Conservation (phyloP, 2,329 filamentous ascomycete species). For the Exophiala calicioides region DNA sequence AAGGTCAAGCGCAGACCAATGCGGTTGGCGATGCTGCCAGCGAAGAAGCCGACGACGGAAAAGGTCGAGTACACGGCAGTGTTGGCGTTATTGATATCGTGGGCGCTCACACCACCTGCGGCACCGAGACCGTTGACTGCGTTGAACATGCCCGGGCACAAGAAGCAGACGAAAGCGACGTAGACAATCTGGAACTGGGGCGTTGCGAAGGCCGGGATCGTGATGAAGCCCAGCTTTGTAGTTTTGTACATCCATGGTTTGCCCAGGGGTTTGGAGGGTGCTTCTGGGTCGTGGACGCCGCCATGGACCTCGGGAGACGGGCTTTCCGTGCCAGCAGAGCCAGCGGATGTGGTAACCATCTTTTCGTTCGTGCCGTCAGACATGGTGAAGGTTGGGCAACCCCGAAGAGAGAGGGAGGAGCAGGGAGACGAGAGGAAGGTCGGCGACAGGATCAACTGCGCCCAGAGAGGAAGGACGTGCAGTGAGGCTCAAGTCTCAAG, state of each 20-base stretch:
- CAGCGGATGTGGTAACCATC: slow-evolving; percentile 20
- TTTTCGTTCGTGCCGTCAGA: slow-evolving; percentile 29
- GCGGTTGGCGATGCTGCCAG: slow-evolving; percentile 43
- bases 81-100: slow-evolving; percentile 66
- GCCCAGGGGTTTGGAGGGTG: slow-evolving; percentile 29
- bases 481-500: slow-evolving; percentile 15
- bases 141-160: slow-evolving; percentile 74
- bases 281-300: too few relatives aligned
- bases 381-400: slow-evolving; percentile 6
- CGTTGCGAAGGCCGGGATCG: slow-evolving; percentile 69
- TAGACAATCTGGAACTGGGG: slow-evolving; percentile 71
- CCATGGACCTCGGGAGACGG: slow-evolving; percentile 17
- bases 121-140: slow-evolving; percentile 66
- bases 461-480: slow-evolving; percentile 5
- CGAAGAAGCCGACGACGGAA: slow-evolving; percentile 58
- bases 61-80: slow-evolving; percentile 71
- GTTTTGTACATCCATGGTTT: slow-evolving; percentile 68
- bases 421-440: not conserved
- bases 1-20: slow-evolving; percentile 36
- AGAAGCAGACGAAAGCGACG: slow-evolving; percentile 70
- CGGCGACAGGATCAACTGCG: not conserved
- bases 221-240: slow-evolving; percentile 55
- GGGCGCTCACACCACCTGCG: slow-evolving; percentile 59
- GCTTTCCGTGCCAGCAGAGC: slow-evolving; percentile 18
- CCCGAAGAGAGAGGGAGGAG: not conserved